Evolutionary conservation across 2,329 filamentous ascomycete species (phyloP), one percentile per base, ranked within the genome.

Genomic region (Alternaria solani): DNA sequence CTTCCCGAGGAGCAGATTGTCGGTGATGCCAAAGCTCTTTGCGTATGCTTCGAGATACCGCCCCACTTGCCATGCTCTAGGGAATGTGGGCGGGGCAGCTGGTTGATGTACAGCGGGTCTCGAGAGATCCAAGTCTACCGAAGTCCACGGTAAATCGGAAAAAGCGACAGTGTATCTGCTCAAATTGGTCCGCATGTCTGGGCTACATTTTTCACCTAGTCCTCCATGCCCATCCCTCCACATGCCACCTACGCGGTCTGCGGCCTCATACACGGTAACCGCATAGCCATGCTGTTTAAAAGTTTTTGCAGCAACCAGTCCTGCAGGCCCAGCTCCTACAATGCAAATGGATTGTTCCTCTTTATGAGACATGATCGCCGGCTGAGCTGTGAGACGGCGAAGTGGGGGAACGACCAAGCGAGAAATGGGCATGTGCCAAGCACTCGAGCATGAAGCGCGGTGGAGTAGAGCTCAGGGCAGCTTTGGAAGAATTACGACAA

Each of bases 1-100:
- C 23, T 65, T 74, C 46, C 82, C 83, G 2, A 85, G 82, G 1
- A 89, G 76, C 6, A 84, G 80, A 47, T 89, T 64, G 1, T 82
- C 80, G 1, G 76, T 67, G 9, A 79, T 71, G 6, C 88, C 80
- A 73, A 91, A 92, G 44, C 79, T 82, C 36, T 86, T 76, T 5
- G 82, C 69, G 73, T 95, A 96, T 5, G 79, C 81, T 63, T 89
- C 82, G 7, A 95, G 81, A 73, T 96, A 96, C 25, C 81, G 81
- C 1, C 91, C 91, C 4, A 94, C 87, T 79, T 92, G 88, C 87
- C 90, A 92, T 0, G 91, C 92, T 38, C 84, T 87, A 1, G 92
- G 92, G 48, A 95, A 89, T 75, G 90, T 84, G 1, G 89, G 88
- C 5, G 83, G 79, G 8, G 38, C 23, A 38, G 55, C 55, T 7